Conservation (phyloP, 2,329 filamentous ascomycete species). For the Aschersonia sp. region DNA sequence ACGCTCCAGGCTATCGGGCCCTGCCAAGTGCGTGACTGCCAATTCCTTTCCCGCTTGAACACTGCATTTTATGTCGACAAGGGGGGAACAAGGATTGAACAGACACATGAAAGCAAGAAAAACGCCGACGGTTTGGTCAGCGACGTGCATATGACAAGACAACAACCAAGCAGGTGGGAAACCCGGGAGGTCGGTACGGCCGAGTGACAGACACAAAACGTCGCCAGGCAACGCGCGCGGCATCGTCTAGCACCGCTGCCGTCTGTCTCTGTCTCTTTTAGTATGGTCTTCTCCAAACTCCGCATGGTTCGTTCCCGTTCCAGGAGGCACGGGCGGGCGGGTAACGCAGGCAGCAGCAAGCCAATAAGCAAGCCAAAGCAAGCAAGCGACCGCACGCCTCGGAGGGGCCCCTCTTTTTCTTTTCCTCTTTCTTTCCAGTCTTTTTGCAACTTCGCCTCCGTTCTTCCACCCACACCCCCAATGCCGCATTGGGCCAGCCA, state of each 20-base stretch:
- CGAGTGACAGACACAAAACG: background rate
- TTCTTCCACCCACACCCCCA: too few relatives aligned
- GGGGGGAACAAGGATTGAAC: too few relatives aligned
- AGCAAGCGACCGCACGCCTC: background rate
- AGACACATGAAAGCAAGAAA: too few relatives aligned
- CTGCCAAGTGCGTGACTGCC: background rate
- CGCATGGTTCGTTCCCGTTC: background rate
- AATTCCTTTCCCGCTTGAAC: background rate
- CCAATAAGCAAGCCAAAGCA: background rate
- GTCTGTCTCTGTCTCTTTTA: background rate
- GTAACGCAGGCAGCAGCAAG: background rate
- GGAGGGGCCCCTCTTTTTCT: background rate
- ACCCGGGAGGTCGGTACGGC: background rate
- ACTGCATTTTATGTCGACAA: too few relatives aligned
- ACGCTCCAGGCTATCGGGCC: constrained; percentile 1
- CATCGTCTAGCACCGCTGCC: background rate
- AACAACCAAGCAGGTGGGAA: background rate
- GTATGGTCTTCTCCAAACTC: background rate
- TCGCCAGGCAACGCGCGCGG: background rate
- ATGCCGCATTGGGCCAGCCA: background rate
- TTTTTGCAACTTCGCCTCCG: too few relatives aligned
- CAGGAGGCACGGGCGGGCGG: too few relatives aligned
- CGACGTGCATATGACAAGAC: background rate
- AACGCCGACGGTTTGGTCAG: too few relatives aligned
- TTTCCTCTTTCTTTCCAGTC: background rate